Percentiles rank a stretch among this genome's conserved stretches.
Conservation (phyloP, 257 asterid genomes). For the Scutellaria baicalensis region DNA sequence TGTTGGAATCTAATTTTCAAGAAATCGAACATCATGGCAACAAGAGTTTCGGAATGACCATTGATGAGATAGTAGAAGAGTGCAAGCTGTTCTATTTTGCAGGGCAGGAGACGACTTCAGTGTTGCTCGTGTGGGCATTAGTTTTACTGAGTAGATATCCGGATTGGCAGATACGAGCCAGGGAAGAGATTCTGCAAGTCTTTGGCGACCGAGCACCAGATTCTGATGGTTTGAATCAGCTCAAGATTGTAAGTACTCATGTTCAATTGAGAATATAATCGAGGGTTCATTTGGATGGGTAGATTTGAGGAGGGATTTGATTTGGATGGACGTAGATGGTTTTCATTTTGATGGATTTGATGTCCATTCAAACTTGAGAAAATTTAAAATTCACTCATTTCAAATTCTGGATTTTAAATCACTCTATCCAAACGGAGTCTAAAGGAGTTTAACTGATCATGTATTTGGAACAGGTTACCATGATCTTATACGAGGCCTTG, state of each 20-base stretch:
- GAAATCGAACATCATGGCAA: constrained; percentile 14
- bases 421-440: no score
- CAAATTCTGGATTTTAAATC: no score
- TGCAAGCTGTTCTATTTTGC: constrained; percentile 21
- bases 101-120: constrained; percentile 15
- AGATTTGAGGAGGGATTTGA: no score
- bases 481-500: constrained; percentile 13
- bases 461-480: constrained; percentile 2
- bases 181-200: constrained; percentile 12
- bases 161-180: constrained; percentile 13
- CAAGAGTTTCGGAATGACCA: constrained; percentile 22
- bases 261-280: neutral
- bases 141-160: constrained; percentile 6
- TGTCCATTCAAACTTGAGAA: no score
- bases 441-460: no score
- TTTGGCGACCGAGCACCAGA: constrained; percentile 3
- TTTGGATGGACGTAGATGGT: no score
- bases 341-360: no score
- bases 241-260: constrained; percentile 17
- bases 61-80: constrained; percentile 18
- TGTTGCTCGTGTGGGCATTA: constrained; percentile 16
- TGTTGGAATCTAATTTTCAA: constrained; percentile 18
- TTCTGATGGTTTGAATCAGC: constrained; percentile 10
- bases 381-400: no score
- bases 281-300: no score